Evolutionary conservation across 2,329 filamentous ascomycete genomes (phyloP).

Genomic region (Scedosporium apiospermum): DNA sequence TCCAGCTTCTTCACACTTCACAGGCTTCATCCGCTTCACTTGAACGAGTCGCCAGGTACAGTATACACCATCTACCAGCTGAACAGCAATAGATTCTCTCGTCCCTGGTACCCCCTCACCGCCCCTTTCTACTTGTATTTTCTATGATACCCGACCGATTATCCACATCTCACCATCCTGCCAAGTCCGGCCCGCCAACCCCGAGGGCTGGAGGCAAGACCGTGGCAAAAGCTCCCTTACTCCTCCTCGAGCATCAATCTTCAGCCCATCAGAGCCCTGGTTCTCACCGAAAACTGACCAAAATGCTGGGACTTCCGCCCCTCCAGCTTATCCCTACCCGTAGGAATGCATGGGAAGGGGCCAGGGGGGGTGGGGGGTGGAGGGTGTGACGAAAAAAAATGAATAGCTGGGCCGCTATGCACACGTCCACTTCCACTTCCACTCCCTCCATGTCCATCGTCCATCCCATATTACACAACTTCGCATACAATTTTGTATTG

Average conservation of each 20-base stretch:
- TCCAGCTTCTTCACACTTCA: background rate
- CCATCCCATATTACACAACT: background rate
- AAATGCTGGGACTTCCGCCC: background rate
- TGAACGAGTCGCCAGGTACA: background rate
- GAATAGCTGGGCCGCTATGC: background rate
- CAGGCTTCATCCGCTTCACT: background rate
- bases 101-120: background rate
- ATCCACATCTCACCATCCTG: background rate
- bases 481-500: background rate
- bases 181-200: slow-evolving; percentile 6
- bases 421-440: background rate
- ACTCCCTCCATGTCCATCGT: background rate
- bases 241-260: background rate
- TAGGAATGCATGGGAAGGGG: background rate
- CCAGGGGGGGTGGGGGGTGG: background rate
- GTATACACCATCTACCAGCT: background rate
- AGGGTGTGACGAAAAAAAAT: background rate
- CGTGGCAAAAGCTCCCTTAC: background rate
- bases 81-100: background rate
- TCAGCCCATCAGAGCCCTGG: slow-evolving; percentile 5
- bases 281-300: slow-evolving; percentile 4
- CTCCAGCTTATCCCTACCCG: background rate
- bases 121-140: background rate
- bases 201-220: background rate
- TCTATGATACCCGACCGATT: background rate